Conservation (phyloP, 2,329 filamentous ascomycete species). For the Hortaea sp. region DNA sequence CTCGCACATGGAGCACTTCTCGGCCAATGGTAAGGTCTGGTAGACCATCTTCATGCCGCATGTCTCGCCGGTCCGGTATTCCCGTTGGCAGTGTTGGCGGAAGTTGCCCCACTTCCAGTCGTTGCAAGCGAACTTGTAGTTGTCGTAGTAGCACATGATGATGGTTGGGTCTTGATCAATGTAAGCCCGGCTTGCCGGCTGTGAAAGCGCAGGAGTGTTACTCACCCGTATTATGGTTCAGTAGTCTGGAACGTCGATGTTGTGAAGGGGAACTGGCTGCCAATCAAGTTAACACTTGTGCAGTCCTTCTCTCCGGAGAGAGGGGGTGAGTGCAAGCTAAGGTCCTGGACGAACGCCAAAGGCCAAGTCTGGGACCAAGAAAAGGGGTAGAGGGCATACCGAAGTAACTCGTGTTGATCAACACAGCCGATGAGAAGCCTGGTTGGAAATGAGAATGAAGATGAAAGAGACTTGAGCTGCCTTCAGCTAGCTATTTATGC, state of each 20-base stretch:
- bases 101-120: slow-evolving; percentile 96
- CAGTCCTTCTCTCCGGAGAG: no score
- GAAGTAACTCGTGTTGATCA: neutral
- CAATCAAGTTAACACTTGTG: no score
- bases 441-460: neutral
- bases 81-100: slow-evolving; percentile 82
- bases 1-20: slow-evolving; percentile 74
- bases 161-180: neutral
- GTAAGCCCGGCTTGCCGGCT: neutral
- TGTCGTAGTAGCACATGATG: slow-evolving; percentile 90
- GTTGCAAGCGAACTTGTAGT: slow-evolving; percentile 73
- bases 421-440: neutral
- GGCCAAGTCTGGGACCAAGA: no score
- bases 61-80: slow-evolving; percentile 92
- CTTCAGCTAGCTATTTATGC: slow-evolving; percentile 22
- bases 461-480: neutral
- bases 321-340: no score
- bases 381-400: no score
- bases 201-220: slow-evolving; percentile 1
- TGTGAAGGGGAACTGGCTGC: no score
- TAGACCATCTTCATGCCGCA: slow-evolving; percentile 91
- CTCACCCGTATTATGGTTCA: no score
- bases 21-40: slow-evolving; percentile 52
- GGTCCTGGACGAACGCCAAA: no score
- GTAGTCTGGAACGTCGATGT: no score